phyloP scores from a whole-genome alignment of 345 rosid species.

The Draba incana region DNA sequence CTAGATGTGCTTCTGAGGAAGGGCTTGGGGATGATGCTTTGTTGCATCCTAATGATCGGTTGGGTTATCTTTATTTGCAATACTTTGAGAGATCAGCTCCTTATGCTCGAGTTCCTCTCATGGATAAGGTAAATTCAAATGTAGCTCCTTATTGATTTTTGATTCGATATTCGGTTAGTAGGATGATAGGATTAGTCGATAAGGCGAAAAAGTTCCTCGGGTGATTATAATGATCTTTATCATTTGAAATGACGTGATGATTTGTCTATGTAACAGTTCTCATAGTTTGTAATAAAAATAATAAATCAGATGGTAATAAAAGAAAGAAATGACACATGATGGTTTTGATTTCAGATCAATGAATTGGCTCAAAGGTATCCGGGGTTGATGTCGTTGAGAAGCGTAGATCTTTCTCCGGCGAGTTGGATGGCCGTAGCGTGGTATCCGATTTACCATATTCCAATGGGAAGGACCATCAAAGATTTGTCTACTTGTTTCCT shows the following conservation, averaged over 20 bases:
- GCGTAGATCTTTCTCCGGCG: slow-evolving; percentile 99
- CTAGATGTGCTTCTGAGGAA: slow-evolving; percentile 88
- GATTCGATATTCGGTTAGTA: neutral
- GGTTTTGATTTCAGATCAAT: slow-evolving; percentile 58
- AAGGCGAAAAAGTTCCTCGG: too few relatives aligned
- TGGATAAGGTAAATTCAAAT: slow-evolving; percentile 79
- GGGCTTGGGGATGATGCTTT: slow-evolving; percentile 73
- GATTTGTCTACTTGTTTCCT: slow-evolving; percentile 97
- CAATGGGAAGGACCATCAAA: slow-evolving; percentile 98
- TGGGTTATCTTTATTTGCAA: slow-evolving; percentile 79
- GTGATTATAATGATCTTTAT: too few relatives aligned
- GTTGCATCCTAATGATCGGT: slow-evolving; percentile 66
- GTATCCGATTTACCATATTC: slow-evolving; percentile 98
- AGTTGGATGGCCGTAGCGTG: slow-evolving; percentile 99
- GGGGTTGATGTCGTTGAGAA: slow-evolving; percentile 87
- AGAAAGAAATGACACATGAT: neutral
- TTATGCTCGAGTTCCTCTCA: slow-evolving; percentile 91
- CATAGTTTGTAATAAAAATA: too few relatives aligned
- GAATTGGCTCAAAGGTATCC: slow-evolving; percentile 72
- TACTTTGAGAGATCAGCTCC: slow-evolving; percentile 94
- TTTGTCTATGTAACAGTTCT: too few relatives aligned
- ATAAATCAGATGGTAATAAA: too few relatives aligned
- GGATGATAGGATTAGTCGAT: too few relatives aligned
- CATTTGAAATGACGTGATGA: too few relatives aligned
- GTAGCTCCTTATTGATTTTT: neutral